Percentiles rank a stretch among this genome's conserved stretches.
Conservation (phyloP, 1,139 yeast species). For the Yamadazyma jaroonii region DNA sequence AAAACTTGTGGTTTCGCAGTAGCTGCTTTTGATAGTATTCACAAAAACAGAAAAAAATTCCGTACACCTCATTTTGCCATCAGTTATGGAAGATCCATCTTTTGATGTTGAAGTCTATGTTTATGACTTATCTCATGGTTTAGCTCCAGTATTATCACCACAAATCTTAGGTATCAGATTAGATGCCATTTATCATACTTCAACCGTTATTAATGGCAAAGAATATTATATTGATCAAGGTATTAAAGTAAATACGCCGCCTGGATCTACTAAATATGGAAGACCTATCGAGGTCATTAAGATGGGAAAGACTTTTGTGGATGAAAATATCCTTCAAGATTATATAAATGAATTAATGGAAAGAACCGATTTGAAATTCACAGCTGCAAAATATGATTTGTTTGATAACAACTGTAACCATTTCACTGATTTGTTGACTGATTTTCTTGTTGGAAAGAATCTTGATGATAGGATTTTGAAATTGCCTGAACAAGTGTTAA, state of each 20-base stretch:
- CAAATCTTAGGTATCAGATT: conserved; percentile 44
- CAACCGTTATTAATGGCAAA: conserved; percentile 52
- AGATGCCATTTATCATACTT: conserved; percentile 70
- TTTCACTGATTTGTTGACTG: conserved; percentile 55
- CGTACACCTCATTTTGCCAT: too few species aligned
- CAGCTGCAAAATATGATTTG: conserved; percentile 51
- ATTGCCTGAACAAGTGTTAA: conserved; percentile 56
- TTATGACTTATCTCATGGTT: conserved; percentile 56
- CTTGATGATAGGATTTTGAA: conserved; percentile 49
- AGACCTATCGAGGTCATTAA: conserved; percentile 51
- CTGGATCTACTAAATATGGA: conserved; percentile 63
- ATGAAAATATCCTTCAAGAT: conserved; percentile 51
- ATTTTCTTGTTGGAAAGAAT: conserved; percentile 55
- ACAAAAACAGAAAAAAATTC: too few species aligned
- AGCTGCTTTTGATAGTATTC: too few species aligned
- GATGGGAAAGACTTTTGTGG: conserved; percentile 52
- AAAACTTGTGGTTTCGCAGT: too few species aligned
- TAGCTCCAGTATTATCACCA: conserved; percentile 42
- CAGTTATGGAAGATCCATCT: conserved; percentile 13
- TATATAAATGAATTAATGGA: conserved; percentile 47
- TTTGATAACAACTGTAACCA: conserved; percentile 71
- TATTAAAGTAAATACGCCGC: conserved; percentile 39
- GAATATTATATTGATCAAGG: conserved; percentile 66
- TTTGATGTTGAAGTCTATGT: conserved; percentile 53
- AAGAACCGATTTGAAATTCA: conserved; percentile 40